phyloP scores from a whole-genome alignment of 495 filamentous ascomycete species.

The Penicillium cataractarum region DNA sequence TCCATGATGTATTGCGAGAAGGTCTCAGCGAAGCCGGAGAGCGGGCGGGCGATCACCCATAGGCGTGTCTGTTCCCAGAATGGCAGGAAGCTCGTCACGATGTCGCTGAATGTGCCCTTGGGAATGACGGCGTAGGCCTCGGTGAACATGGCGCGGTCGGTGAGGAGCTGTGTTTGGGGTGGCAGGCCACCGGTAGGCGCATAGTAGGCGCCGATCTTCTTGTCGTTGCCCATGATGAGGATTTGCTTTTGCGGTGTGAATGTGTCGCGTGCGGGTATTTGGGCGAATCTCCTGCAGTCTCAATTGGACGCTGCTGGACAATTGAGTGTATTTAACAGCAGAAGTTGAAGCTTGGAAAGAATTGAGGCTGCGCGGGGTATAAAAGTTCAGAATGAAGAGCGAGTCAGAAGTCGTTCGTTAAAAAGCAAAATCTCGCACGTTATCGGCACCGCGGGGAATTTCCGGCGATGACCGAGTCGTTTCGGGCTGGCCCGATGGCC shows the following conservation, averaged over 20 bases:
- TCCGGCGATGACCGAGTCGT: constrained; percentile 3
- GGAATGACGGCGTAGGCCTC: constrained; percentile 32
- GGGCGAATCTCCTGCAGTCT: too few relatives aligned
- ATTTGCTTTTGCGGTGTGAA: not conserved
- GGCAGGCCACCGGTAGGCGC: constrained; percentile 32
- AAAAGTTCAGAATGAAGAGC: not conserved
- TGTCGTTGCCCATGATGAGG: constrained; percentile 27
- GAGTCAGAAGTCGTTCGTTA: not conserved
- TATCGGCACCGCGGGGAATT: constrained; percentile 6
- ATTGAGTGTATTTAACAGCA: not conserved
- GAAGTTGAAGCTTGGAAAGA: not conserved
- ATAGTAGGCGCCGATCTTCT: constrained; percentile 32
- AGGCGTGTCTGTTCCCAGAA: constrained; percentile 34
- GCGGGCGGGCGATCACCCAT: constrained; percentile 33
- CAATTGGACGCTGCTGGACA: not conserved
- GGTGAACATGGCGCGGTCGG: constrained; percentile 36
- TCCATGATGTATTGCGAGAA: constrained; percentile 38
- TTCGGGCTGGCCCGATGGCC: constrained; percentile 1
- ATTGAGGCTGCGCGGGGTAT: not conserved
- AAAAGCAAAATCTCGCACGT: not conserved
- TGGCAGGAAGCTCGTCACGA: constrained; percentile 33
- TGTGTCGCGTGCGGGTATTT: not conserved
- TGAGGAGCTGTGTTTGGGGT: constrained; percentile 29
- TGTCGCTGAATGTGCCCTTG: constrained; percentile 31
- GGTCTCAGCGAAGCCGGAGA: constrained; percentile 33